Conservation (phyloP, 2,329 filamentous ascomycete species). For the Pseudomassariella vexata region DNA sequence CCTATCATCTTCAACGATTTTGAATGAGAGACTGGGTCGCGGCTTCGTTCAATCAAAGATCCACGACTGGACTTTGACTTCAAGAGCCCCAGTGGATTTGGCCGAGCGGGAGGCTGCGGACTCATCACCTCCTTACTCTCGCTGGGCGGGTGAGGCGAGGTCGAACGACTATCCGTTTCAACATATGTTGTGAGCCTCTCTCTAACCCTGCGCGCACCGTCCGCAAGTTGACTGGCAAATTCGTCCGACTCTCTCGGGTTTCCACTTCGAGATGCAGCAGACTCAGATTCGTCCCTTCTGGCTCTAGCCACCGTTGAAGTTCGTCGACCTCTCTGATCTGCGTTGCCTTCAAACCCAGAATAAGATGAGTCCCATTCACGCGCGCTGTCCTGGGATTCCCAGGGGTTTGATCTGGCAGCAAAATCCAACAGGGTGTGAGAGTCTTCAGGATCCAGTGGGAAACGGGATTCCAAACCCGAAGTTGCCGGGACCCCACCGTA, state of each 20-base stretch:
- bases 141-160: slow-evolving; percentile 31
- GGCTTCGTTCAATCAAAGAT: slow-evolving; percentile 48
- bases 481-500: slow-evolving; percentile 48
- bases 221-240: slow-evolving; percentile 67
- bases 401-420: slow-evolving; percentile 34
- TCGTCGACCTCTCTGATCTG: no score
- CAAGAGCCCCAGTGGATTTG: slow-evolving; percentile 59
- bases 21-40: slow-evolving; percentile 31
- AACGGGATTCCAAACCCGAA: slow-evolving; percentile 30
- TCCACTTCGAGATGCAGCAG: no score
- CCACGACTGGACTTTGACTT: slow-evolving; percentile 63
- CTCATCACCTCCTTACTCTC: slow-evolving; percentile 27
- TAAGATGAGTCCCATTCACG: slow-evolving; percentile 15
- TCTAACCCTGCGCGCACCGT: slow-evolving; percentile 64
- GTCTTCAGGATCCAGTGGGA: slow-evolving; percentile 27
- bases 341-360: neutral
- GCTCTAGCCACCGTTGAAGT: no score
- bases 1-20: slow-evolving; percentile 60
- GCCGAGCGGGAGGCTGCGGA: slow-evolving; percentile 26
- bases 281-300: no score
- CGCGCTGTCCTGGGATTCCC: slow-evolving; percentile 31
- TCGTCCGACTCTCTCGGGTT: slow-evolving; percentile 46
- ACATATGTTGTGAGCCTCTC: slow-evolving; percentile 67
- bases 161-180: slow-evolving; percentile 51
- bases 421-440: slow-evolving; percentile 23